A percentile compares a stretch with the other conserved stretches of the same genome.
phyloP scores from a whole-genome alignment of 2,329 filamentous ascomycete genomes.

The Biscogniauxia mediterranea region DNA sequence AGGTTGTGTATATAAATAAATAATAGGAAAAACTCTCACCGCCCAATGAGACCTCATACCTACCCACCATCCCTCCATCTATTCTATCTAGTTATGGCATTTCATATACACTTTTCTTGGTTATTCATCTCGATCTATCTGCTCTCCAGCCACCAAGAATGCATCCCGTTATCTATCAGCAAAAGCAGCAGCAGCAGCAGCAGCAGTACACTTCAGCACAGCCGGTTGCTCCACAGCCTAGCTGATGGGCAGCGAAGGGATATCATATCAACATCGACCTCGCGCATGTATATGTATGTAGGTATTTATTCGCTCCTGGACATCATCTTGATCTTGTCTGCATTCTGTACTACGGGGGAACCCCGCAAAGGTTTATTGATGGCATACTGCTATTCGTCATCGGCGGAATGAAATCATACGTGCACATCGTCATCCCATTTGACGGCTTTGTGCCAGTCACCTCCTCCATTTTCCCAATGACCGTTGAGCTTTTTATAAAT shows the following conservation, averaged over 20 bases:
- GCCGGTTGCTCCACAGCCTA: not conserved
- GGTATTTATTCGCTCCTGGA: not conserved
- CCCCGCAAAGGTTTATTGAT: not conserved
- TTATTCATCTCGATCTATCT: not conserved
- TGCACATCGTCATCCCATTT: not conserved
- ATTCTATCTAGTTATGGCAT: not conserved
- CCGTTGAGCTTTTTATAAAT: not conserved
- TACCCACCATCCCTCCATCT: not conserved
- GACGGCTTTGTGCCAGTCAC: not conserved
- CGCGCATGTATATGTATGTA: too few species aligned
- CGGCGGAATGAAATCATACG: not conserved
- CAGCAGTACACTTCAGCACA: not conserved
- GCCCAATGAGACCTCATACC: not conserved
- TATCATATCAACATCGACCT: not conserved
- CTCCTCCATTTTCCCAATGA: not conserved
- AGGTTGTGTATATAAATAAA: too few species aligned
- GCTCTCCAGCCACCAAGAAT: not conserved
- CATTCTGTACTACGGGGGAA: not conserved
- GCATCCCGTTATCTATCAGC: not conserved
- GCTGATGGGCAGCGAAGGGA: not conserved
- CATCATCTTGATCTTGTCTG: not conserved
- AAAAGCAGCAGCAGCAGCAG: not conserved
- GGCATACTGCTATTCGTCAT: not conserved
- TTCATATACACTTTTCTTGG: not conserved
- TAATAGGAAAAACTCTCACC: not conserved